Base-by-base conservation (phyloP, 2,329 filamentous ascomycete genomes). In the Fusarium albosuccineum region DNA sequence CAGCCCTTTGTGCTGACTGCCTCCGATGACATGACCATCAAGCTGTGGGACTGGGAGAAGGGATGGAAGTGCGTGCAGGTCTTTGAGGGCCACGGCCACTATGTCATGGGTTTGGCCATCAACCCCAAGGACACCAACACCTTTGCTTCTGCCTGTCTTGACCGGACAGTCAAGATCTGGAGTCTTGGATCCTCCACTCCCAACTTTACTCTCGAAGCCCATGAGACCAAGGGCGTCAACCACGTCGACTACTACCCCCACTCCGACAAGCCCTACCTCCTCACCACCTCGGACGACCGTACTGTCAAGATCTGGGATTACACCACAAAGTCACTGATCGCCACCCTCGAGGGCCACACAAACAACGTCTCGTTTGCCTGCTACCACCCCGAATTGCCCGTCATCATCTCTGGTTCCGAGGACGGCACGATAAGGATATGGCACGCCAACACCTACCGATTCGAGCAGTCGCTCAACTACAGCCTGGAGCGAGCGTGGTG, bases 241-340 rank as follows among this genome's bases (percentile, higher is more conserved):
- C 93, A 97, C 76, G 94, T 99, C 73, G 96, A 99, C 77, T 99
- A 91, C 81, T 91, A 91, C 75, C 89, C 89, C 10, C 89, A 91
- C 74, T 89, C 88, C 71, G 89, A 91, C 76, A 91, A 91, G 78
- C 89, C 89, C 27, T 98, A 99, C 76, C 90, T 99, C 45, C 90
- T 99, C 67, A 99, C 96, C 26, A 97, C 95, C 13, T 97, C 94
- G 8, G 96, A 99, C 78, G 96, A 98, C 80, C 90, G 93, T 74
- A 98, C 95, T 1, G 93, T 98, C 73, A 98, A 98, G 85, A 89
- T 99, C 57, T 99, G 96, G 95, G 96, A 99, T 78, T 98, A 99
- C 84, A 98, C 95, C 11, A 98, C 94, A 49, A 99, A 99, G 82
- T 96, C 94, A 11, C 85, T 98, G 69, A 97, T 98, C 76, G 96